Conservation (phyloP, 371 early-diverging fungal genomes). For the Lichtheimia ornata region DNA sequence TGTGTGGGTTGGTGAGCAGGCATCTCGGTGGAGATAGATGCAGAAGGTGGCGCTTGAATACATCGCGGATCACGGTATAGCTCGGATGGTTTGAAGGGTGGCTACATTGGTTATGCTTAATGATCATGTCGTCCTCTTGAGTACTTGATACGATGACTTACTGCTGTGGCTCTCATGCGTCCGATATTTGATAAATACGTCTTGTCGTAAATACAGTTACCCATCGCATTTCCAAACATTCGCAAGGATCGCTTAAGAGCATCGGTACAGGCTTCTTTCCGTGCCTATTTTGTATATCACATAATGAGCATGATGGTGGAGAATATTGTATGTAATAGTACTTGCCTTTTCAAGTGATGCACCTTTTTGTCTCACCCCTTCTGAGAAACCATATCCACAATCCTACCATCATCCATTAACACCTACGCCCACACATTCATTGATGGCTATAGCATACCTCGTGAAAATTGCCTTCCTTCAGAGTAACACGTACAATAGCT, state of each 20-base stretch:
- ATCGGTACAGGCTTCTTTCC: slow-evolving; percentile 98
- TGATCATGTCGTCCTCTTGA: neutral
- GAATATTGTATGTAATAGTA: neutral
- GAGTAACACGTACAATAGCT: slow-evolving; percentile 84
- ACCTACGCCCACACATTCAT: neutral
- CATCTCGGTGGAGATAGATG: neutral
- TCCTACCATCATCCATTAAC: slow-evolving; percentile 26
- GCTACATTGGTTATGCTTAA: slow-evolving; percentile 9
- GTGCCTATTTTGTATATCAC: slow-evolving; percentile 54
- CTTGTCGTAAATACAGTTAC: slow-evolving; percentile 97
- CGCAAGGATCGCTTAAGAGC: slow-evolving; percentile 92
- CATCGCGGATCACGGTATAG: slow-evolving; percentile 33
- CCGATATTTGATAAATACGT: slow-evolving; percentile 67
- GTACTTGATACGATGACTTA: slow-evolving; percentile 10
- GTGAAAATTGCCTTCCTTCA: slow-evolving; percentile 92
- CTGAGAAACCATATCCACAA: slow-evolving; percentile 56
- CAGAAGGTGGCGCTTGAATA: neutral
- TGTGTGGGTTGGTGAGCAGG: no score
- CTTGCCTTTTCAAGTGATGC: slow-evolving; percentile 86
- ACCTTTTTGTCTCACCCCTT: slow-evolving; percentile 83
- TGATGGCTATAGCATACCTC: slow-evolving; percentile 63
- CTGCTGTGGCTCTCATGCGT: slow-evolving; percentile 30
- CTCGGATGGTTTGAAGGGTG: slow-evolving; percentile 23
- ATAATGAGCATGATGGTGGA: neutral
- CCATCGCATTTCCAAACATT: slow-evolving; percentile 93